phyloP scores from a whole-genome alignment of 2,329 filamentous ascomycete genomes.

The Exserohilum turcica region DNA sequence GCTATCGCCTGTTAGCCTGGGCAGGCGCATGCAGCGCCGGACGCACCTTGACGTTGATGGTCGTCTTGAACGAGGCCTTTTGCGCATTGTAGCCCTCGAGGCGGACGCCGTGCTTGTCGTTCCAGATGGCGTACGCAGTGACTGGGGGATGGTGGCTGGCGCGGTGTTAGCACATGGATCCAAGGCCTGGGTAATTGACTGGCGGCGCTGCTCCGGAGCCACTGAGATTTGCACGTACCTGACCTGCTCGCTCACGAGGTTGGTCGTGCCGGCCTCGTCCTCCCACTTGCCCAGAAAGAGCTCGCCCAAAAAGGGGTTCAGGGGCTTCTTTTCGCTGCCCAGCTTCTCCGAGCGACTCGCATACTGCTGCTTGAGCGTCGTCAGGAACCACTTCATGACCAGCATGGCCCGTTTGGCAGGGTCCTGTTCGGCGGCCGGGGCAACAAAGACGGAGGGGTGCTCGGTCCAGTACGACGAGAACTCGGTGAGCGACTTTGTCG shows the following conservation, averaged over 20 bases:
- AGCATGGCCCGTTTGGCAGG: conserved; percentile 80
- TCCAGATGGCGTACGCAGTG: conserved; percentile 91
- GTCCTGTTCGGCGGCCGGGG: conserved; percentile 78
- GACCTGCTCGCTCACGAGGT: conserved; percentile 92
- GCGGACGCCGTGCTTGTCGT: conserved; percentile 77
- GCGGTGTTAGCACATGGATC: conserved; percentile 13
- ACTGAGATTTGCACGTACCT: conserved; percentile 55
- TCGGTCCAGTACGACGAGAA: conserved; percentile 65
- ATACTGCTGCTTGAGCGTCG: conserved; percentile 87
- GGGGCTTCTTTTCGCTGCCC: conserved; percentile 94
- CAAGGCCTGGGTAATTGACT: neutral
- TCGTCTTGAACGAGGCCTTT: conserved; percentile 91
- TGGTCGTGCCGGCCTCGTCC: conserved; percentile 78
- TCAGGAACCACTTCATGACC: conserved; percentile 96
- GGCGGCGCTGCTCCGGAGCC: neutral
- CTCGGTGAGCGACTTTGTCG: conserved; percentile 60
- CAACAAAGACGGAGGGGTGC: conserved; percentile 71
- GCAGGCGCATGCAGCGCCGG: rapidly evolving
- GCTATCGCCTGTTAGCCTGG: conserved; percentile 47
- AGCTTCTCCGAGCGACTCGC: conserved; percentile 75
- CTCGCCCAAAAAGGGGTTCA: conserved; percentile 96
- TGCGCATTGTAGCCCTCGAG: conserved; percentile 90
- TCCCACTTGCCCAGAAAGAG: conserved; percentile 92
- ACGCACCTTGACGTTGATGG: conserved; percentile 79
- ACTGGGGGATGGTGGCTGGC: conserved; percentile 84